These are phyloP conservation scores for Cladophialophora carrionii DNA, from an alignment of 2,329 filamentous ascomycete genomes.

Conservation along the genomic window DNA sequence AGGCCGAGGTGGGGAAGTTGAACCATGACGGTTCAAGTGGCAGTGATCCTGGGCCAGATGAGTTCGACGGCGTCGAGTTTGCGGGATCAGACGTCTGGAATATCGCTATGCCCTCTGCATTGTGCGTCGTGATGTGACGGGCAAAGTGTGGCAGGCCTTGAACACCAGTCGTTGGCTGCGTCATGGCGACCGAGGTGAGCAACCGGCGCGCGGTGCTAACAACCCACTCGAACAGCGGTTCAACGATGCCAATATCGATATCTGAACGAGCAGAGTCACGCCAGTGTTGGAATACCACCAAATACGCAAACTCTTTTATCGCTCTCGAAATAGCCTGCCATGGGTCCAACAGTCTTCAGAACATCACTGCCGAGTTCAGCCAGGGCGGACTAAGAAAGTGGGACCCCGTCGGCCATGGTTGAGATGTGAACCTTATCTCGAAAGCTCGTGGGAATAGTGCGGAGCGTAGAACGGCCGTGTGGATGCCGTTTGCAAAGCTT, in stretches of 20 bases:
- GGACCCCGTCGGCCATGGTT: background rate
- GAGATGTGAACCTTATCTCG: background rate
- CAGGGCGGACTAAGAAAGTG: constrained; percentile 1
- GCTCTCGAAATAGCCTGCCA: background rate
- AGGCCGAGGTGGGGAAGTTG: constrained; percentile 23
- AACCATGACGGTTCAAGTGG: constrained; percentile 23
- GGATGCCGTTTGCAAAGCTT: background rate
- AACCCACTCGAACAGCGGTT: background rate
- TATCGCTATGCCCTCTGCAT: constrained; percentile 27
- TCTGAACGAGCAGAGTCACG: background rate
- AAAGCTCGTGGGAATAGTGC: background rate
- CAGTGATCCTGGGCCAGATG: constrained; percentile 24
- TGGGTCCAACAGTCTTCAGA: background rate
- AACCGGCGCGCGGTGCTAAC: background rate
- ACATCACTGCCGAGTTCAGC: background rate
- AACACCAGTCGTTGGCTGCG: constrained; percentile 38
- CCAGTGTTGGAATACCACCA: background rate
- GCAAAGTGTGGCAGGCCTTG: constrained; percentile 25
- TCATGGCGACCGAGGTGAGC: constrained; percentile 4
- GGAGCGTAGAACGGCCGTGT: background rate
- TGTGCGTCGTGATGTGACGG: constrained; percentile 33
- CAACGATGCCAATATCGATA: background rate
- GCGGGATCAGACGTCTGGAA: constrained; percentile 28
- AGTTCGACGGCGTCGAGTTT: constrained; percentile 12
- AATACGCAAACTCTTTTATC: background rate